A percentile compares a stretch with the other conserved stretches of the same genome.
Conservation (phyloP, 208 protist species). For the Acanthamoeba sp. region DNA sequence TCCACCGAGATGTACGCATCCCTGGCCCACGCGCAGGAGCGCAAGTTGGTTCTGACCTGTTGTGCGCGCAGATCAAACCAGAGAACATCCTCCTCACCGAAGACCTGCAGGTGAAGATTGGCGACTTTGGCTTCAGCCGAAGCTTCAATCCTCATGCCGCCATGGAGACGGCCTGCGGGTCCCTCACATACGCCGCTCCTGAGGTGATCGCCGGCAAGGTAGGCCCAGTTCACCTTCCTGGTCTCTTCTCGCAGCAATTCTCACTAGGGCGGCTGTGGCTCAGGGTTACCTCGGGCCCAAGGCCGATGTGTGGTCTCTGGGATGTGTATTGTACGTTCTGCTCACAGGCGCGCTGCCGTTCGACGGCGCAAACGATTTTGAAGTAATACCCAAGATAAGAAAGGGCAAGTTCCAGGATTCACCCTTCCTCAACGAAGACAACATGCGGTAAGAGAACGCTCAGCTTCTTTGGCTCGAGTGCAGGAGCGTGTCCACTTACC, state of each 20-base stretch:
- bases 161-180: slow-evolving; percentile 78
- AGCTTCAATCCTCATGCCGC: slow-evolving; percentile 76
- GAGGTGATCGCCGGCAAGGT: slow-evolving; percentile 77
- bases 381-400: slow-evolving; percentile 74
- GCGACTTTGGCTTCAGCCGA: slow-evolving; percentile 73
- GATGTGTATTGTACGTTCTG: slow-evolving; percentile 98
- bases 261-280: neutral
- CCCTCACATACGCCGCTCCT: slow-evolving; percentile 70
- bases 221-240: neutral
- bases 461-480: too few relatives aligned
- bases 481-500: too few relatives aligned
- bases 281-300: slow-evolving; percentile 93
- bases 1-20: slow-evolving; percentile 86
- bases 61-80: slow-evolving; percentile 77
- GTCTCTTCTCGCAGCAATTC: too few relatives aligned
- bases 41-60: neutral
- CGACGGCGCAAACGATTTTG: slow-evolving; percentile 87
- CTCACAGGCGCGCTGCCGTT: slow-evolving; percentile 98
- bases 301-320: slow-evolving; percentile 98
- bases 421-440: slow-evolving; percentile 70
- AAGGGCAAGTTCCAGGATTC: slow-evolving; percentile 75
- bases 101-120: slow-evolving; percentile 78
- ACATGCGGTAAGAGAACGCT: slow-evolving; percentile 72
- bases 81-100: slow-evolving; percentile 92
- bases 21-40: too few relatives aligned